phyloP scores from a whole-genome alignment of 148 eudicot species.

The Nepenthes mirabilis region DNA sequence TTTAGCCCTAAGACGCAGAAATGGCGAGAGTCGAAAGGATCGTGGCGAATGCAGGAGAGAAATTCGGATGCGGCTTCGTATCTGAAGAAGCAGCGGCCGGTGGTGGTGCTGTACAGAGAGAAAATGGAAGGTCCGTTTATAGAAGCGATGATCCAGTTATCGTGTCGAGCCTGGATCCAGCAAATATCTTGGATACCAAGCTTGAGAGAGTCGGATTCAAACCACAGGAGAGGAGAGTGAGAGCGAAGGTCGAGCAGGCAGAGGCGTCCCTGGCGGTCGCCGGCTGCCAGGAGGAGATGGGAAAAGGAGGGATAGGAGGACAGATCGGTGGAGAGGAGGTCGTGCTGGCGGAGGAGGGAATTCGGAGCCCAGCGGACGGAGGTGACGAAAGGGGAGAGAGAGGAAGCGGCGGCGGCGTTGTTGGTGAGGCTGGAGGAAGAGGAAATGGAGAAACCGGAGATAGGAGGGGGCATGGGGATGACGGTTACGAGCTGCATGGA shows the following conservation, averaged over 20 bases:
- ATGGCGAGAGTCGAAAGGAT: constrained; percentile 74
- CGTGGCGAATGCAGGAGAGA: constrained; percentile 61
- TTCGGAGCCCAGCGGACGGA: constrained; percentile 73
- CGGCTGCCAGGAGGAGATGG: constrained; percentile 62
- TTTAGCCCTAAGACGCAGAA: constrained; percentile 54
- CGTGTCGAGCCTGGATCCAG: constrained; percentile 65
- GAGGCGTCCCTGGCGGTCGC: constrained; percentile 83
- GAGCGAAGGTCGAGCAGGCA: constrained; percentile 47
- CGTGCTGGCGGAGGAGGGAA: constrained; percentile 36
- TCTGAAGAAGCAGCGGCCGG: constrained; percentile 68
- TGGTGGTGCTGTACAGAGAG: constrained; percentile 41
- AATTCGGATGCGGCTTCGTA: constrained; percentile 63
- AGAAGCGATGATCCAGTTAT: constrained; percentile 57
- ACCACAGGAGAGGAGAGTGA: constrained; percentile 33
- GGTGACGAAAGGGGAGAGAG: constrained; percentile 78
- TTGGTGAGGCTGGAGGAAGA: not conserved
- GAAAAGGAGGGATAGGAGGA: constrained; percentile 20
- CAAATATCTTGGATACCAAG: constrained; percentile 76
- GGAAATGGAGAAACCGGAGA: constrained; percentile 25
- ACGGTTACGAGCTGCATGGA: constrained; percentile 71
- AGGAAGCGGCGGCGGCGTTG: constrained; percentile 9
- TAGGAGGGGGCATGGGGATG: constrained; percentile 76
- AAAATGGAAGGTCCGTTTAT: constrained; percentile 63
- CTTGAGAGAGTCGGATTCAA: constrained; percentile 24
- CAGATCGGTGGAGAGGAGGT: constrained; percentile 24